Evolutionary conservation across 2,329 filamentous ascomycete species (phyloP).

Genomic region (Ophiostoma sp.): DNA sequence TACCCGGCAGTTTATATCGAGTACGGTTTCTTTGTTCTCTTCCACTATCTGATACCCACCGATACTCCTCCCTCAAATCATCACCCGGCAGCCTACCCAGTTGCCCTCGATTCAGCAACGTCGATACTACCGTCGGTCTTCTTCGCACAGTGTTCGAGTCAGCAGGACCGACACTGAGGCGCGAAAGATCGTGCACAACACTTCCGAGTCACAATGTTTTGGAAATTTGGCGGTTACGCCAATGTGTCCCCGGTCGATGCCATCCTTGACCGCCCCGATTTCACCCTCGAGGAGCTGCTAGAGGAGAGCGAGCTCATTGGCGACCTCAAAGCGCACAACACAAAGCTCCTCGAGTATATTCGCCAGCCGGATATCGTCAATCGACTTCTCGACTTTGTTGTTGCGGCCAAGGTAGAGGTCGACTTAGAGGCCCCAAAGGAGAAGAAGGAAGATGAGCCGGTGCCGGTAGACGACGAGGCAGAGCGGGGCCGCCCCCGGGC

Average conservation of each 20-base stretch:
- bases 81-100: neutral
- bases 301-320: conserved; percentile 95
- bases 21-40: neutral
- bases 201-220: conserved; percentile 76
- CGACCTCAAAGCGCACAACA: conserved; percentile 96
- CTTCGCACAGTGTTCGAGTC: conserved; percentile 19
- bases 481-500: conserved; percentile 39
- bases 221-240: conserved; percentile 98
- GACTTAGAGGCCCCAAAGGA: neutral
- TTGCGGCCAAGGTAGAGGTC: conserved; percentile 63
- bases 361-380: conserved; percentile 81
- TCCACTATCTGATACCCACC: neutral
- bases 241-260: conserved; percentile 95
- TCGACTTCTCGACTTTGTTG: conserved; percentile 83
- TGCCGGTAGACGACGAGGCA: conserved; percentile 30
- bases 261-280: conserved; percentile 93
- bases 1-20: neutral
- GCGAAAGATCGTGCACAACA: conserved; percentile 11
- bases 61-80: neutral
- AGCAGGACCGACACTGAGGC: conserved; percentile 16
- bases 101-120: neutral
- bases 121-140: neutral
- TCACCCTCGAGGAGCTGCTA: conserved; percentile 89
- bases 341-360: conserved; percentile 93
- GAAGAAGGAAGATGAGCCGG: conserved; percentile 32